These are phyloP conservation scores for Neohortaea acidophila DNA, from an alignment of 495 filamentous ascomycete species.

Conservation along the genomic window DNA sequence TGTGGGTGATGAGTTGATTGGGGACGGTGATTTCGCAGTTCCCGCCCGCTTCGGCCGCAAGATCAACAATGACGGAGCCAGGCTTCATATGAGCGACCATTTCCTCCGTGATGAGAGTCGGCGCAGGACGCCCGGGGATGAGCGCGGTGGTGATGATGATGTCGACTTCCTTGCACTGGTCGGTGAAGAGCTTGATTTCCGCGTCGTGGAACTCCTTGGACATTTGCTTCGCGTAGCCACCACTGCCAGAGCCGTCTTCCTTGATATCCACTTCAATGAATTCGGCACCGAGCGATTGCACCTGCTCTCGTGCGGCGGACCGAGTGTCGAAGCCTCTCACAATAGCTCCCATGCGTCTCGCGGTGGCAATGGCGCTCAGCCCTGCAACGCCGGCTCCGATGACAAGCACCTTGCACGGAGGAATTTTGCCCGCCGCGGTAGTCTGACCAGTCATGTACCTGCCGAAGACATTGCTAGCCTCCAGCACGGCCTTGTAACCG, in stretches of 20 bases:
- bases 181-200: slow-evolving; percentile 73
- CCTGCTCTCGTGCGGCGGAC: slow-evolving; percentile 62
- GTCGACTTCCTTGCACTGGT: slow-evolving; percentile 69
- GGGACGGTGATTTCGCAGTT: slow-evolving; percentile 64
- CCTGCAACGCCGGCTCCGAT: slow-evolving; percentile 74
- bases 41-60: slow-evolving; percentile 66
- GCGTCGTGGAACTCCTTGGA: slow-evolving; percentile 76
- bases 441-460: slow-evolving; percentile 71
- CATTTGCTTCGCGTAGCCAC: slow-evolving; percentile 78
- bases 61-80: slow-evolving; percentile 65
- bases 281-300: slow-evolving; percentile 69
- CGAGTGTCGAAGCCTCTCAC: slow-evolving; percentile 73
- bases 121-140: slow-evolving; percentile 62
- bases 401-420: slow-evolving; percentile 66
- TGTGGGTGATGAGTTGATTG: slow-evolving; percentile 48
- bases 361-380: slow-evolving; percentile 65
- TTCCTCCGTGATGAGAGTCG: slow-evolving; percentile 52
- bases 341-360: slow-evolving; percentile 66
- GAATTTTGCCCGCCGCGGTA: slow-evolving; percentile 59
- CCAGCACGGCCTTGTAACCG: slow-evolving; percentile 70
- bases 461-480: slow-evolving; percentile 69
- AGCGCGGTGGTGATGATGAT: slow-evolving; percentile 74
- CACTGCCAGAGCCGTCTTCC: slow-evolving; percentile 66
- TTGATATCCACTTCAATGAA: slow-evolving; percentile 73
- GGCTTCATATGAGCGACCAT: slow-evolving; percentile 72